Base-by-base conservation (phyloP, 2,329 filamentous ascomycete genomes). In the Pseudogymnoascus sp. region DNA sequence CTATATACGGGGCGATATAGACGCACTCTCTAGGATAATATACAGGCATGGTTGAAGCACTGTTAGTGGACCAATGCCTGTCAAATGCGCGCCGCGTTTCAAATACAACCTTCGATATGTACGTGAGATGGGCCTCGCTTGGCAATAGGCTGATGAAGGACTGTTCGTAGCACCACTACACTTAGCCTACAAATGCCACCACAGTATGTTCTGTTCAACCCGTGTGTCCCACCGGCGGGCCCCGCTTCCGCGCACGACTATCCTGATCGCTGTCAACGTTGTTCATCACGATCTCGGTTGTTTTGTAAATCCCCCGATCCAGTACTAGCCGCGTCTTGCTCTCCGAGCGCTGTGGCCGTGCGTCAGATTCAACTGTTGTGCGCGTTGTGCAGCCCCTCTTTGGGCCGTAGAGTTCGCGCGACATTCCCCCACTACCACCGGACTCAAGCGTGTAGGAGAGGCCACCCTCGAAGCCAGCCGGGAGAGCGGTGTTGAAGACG, bases 401-500 rank as follows among this genome's bases (percentile, higher is more conserved):
- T 19, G 45, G 30, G 26, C 45, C 45, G 7, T 52, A 52, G 5
- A 52, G 26, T 52, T 52, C 45, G 9, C 45, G 45, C 15, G 45
- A 52, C 45, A 52, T 52, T 5, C 45, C 45, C 10, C 15, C n/a
- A 30, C 45, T 52, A 19, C 45, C 45, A 57, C 13, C 12, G 2
- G 55, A 57, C 19, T 35, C 33, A 4, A 57, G 55, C 5, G 30
- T 39, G 18, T 57, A 57, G 7, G 55, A 57, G 55, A 39, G 35
- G 12, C 33, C 35, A 12, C 35, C 55, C 19, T 57, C 55, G 18
- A 57, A 57, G n/a, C 45, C 45, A 30, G 45, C 45, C 19, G 45
- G 45, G 12, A 63, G 39, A n/a, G 61, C 62, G 8, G 60, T 61
- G 33, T 57, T 60, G 10, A 65, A 45, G 15, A 39, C 59, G 8